Percentiles rank a stretch among this genome's conserved stretches.
These are phyloP conservation scores for Ganoderma lucidum DNA, from an alignment of 1,284 basidiomycete species.

Conservation along the genomic window DNA sequence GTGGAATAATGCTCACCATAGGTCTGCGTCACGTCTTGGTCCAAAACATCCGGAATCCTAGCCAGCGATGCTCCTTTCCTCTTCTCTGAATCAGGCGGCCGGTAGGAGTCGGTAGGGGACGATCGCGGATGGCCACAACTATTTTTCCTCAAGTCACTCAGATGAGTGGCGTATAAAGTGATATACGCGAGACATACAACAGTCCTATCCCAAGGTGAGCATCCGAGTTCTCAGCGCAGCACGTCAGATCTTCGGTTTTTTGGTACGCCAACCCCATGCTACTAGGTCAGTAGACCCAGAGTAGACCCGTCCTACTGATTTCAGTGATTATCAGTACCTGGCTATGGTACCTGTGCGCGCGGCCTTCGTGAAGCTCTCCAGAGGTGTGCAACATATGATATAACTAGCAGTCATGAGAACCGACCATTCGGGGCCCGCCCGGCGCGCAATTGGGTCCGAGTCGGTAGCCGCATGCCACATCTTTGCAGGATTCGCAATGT, in stretches of 20 bases:
- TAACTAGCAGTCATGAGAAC: background rate
- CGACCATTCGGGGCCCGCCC: background rate
- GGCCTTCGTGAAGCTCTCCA: background rate
- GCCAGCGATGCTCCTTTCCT: too few species aligned
- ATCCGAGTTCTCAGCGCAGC: slow-evolving; percentile 1
- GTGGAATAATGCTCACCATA: too few species aligned
- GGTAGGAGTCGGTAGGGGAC: background rate
- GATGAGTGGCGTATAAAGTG: slow-evolving; percentile 10
- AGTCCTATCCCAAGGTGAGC: background rate
- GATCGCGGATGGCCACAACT: slow-evolving; percentile 11
- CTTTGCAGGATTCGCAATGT: too few species aligned
- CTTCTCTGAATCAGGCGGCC: too few species aligned
- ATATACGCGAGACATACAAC: background rate
- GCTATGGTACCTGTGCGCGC: background rate
- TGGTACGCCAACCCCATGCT: slow-evolving; percentile 8
- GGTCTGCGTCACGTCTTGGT: too few species aligned
- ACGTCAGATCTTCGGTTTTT: slow-evolving; percentile 11
- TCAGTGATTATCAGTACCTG: background rate
- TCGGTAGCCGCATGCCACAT: background rate
- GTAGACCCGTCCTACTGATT: background rate
- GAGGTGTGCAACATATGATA: background rate
- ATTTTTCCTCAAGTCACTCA: background rate
- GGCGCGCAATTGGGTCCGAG: background rate
- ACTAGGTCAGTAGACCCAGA: background rate
- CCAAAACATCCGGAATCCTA: too few species aligned